These are phyloP conservation scores for Mortierella claussenii DNA, from an alignment of 192 early-diverging fungal genomes.

Conservation along the genomic window DNA sequence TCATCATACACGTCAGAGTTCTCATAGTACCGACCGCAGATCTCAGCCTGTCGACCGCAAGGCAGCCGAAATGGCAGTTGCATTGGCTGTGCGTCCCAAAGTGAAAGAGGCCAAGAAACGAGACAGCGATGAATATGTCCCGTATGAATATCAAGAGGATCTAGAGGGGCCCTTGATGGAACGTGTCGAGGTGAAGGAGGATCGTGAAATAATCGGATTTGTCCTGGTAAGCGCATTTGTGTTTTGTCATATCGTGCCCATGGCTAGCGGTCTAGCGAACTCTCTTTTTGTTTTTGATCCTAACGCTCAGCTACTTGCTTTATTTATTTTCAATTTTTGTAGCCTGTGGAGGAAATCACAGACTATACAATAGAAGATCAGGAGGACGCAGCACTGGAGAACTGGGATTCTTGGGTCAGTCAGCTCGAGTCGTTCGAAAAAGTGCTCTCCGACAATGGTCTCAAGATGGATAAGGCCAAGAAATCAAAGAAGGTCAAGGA, in stretches of 20 bases:
- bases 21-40: constrained; percentile 11
- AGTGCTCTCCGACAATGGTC: constrained; percentile 37
- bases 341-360: constrained; percentile 35
- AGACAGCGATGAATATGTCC: constrained; percentile 37
- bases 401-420: constrained; percentile 53
- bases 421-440: constrained; percentile 48
- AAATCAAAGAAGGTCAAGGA: constrained; percentile 37
- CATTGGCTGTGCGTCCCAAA: constrained; percentile 18
- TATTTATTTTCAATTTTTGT: too few species aligned
- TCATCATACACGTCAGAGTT: constrained; percentile 18
- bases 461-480: constrained; percentile 39
- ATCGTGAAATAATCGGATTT: constrained; percentile 41
- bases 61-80: constrained; percentile 15
- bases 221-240: constrained; percentile 24
- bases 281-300: too few species aligned
- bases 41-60: not conserved
- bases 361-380: constrained; percentile 30
- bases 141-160: constrained; percentile 49
- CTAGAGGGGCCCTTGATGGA: constrained; percentile 49
- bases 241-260: too few species aligned
- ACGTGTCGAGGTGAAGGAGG: constrained; percentile 34
- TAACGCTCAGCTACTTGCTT: too few species aligned
- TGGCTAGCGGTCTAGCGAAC: too few species aligned
- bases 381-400: constrained; percentile 37
- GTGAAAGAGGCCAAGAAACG: constrained; percentile 31